A percentile compares a stretch with the other conserved stretches of the same genome.
Conservation (phyloP, 1,284 basidiomycete species). For the Leccinum subfulvum region DNA sequence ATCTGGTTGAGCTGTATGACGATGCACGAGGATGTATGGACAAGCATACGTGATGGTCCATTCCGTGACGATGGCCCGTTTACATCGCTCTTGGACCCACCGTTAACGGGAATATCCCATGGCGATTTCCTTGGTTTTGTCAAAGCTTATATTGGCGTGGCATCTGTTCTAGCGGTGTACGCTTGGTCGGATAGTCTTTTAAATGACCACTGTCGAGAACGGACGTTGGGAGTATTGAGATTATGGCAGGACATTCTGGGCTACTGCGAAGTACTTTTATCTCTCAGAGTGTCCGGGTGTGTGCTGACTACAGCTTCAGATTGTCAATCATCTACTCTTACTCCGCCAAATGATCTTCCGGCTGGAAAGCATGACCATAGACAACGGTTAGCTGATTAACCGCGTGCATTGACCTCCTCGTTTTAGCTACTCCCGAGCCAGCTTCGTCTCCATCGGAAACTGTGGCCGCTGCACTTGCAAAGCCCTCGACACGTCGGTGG, state of each 20-base stretch:
- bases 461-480: constrained; percentile 45
- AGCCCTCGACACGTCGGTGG: constrained; percentile 43
- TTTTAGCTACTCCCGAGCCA: constrained; percentile 44
- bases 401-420: constrained; percentile 3
- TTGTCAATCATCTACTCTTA: constrained; percentile 29
- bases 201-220: constrained; percentile 59
- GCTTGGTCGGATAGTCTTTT: constrained; percentile 77
- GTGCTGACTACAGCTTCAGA: constrained; percentile 14
- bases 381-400: constrained; percentile 38
- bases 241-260: constrained; percentile 61
- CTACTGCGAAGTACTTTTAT: constrained; percentile 45
- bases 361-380: constrained; percentile 35
- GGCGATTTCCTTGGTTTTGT: constrained; percentile 64
- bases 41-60: constrained; percentile 21
- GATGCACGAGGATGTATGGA: constrained; percentile 48
- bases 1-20: constrained; percentile 70
- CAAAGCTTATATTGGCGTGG: constrained; percentile 64
- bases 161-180: constrained; percentile 68
- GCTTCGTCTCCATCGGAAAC: constrained; percentile 53
- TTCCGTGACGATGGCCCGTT: constrained; percentile 9
- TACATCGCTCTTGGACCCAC: constrained; percentile 22
- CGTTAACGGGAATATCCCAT: constrained; percentile 39
- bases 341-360: constrained; percentile 30
- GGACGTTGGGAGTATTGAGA: constrained; percentile 59
- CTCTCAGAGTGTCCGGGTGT: constrained; percentile 2